Percentiles rank a stretch among this genome's conserved stretches.
phyloP scores from a whole-genome alignment of 768 basidiomycete species.

The Mycena leptocephala region DNA sequence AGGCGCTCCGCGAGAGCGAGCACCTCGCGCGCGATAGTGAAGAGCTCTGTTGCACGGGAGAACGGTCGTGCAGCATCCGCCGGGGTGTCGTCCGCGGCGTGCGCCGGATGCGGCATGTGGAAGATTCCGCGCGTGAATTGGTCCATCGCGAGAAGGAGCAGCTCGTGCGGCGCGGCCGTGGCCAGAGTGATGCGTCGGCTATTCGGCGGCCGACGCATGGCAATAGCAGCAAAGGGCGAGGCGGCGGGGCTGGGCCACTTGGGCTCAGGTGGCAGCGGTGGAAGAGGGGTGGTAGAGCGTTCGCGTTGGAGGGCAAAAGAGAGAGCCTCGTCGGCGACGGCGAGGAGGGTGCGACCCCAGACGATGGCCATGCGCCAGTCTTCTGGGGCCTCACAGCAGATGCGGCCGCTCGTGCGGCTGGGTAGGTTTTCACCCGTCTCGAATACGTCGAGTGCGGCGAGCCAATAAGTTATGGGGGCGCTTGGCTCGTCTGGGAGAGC shows the following conservation, averaged over 20 bases:
- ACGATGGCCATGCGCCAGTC: slow-evolving; percentile 81
- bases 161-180: slow-evolving; percentile 61
- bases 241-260: slow-evolving; percentile 61
- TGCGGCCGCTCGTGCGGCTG: slow-evolving; percentile 55
- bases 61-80: slow-evolving; percentile 51
- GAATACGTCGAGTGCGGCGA: slow-evolving; percentile 80
- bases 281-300: neutral
- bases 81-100: slow-evolving; percentile 26
- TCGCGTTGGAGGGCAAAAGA: slow-evolving; percentile 44
- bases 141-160: slow-evolving; percentile 76
- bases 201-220: slow-evolving; percentile 64
- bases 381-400: slow-evolving; percentile 54
- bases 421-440: slow-evolving; percentile 79
- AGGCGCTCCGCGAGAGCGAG: slow-evolving; percentile 75
- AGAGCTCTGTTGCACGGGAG: slow-evolving; percentile 73
- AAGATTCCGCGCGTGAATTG: slow-evolving; percentile 81
- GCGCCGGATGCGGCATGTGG: slow-evolving; percentile 75
- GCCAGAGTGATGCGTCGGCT: slow-evolving; percentile 65
- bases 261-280: slow-evolving; percentile 50
- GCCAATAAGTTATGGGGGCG: slow-evolving; percentile 71
- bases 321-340: slow-evolving; percentile 70
- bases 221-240: slow-evolving; percentile 69
- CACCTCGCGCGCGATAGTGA: slow-evolving; percentile 75
- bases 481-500: slow-evolving; percentile 71
- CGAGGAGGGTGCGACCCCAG: slow-evolving; percentile 78